Conservation (phyloP, 2,329 filamentous ascomycete genomes). For the Penicillium sp. region DNA sequence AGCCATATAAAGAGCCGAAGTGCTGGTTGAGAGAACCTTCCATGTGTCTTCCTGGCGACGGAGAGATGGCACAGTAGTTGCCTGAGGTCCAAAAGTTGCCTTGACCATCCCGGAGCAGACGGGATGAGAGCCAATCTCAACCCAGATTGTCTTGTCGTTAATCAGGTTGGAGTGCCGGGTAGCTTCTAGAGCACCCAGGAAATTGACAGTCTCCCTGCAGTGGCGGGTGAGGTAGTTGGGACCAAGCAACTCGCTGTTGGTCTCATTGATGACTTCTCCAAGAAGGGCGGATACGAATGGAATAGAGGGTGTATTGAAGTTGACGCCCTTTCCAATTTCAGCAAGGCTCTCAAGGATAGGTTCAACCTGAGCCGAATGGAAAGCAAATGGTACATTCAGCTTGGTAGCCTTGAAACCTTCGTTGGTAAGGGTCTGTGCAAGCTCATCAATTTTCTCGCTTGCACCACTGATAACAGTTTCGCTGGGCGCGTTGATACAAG, state of each 20-base stretch:
- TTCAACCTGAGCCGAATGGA: constrained; percentile 50
- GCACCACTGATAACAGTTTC: constrained; percentile 47
- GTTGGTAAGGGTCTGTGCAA: constrained; percentile 37
- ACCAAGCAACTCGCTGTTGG: constrained; percentile 33
- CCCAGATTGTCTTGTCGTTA: constrained; percentile 68
- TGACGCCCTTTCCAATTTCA: constrained; percentile 37
- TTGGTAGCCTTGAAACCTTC: constrained; percentile 44
- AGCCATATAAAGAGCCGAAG: constrained; percentile 38
- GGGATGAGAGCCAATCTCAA: constrained; percentile 60
- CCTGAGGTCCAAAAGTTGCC: constrained; percentile 60
- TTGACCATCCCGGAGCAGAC: constrained; percentile 50
- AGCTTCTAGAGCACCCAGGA: constrained; percentile 44
- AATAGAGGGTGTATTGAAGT: constrained; percentile 41
- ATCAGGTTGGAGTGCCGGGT: constrained; percentile 49
- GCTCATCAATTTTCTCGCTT: constrained; percentile 37
- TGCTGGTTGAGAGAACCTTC: constrained; percentile 41
- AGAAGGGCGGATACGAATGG: constrained; percentile 51
- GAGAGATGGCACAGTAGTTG: constrained; percentile 49
- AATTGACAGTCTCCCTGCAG: constrained; percentile 49
- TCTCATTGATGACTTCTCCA: constrained; percentile 43
- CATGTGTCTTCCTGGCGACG: constrained; percentile 45
- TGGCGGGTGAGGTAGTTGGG: constrained; percentile 44
- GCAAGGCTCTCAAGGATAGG: constrained; percentile 47
- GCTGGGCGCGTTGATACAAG: constrained; percentile 47
- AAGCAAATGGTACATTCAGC: constrained; percentile 47